Conservation (phyloP, 805 yeast genomes). For the Jamesozyma gamospora region DNA sequence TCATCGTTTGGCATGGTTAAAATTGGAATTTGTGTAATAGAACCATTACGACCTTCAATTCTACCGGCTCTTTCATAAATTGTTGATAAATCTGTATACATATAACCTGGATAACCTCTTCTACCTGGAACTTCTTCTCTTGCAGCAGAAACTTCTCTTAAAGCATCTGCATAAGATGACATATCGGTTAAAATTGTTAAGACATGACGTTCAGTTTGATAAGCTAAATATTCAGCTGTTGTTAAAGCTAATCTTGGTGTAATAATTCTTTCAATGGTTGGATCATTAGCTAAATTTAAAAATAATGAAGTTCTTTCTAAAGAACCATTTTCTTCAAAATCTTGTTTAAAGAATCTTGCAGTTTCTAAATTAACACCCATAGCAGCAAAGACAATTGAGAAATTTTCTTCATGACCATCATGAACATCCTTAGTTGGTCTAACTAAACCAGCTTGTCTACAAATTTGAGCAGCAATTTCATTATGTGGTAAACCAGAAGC, state of each 20-base stretch:
- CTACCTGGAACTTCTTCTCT: constrained; percentile 99
- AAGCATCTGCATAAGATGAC: constrained; percentile 99
- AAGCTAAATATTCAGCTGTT: constrained; percentile 96
- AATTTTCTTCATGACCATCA: constrained; percentile 99
- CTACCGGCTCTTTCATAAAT: constrained; percentile 99
- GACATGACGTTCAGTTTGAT: constrained; percentile 98
- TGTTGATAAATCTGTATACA: constrained; percentile 99
- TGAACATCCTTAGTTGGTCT: constrained; percentile 99
- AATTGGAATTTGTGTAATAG: constrained; percentile 97
- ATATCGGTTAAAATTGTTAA: constrained; percentile 96
- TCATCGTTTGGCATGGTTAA: constrained; percentile 99
- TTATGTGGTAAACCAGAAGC: constrained; percentile 99
- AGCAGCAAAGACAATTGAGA: constrained; percentile 98
- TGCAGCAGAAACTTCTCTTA: constrained; percentile 99
- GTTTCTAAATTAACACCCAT: constrained; percentile 99
- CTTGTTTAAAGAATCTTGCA: constrained; percentile 96
- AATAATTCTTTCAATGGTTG: constrained; percentile 98
- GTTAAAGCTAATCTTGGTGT: constrained; percentile 98
- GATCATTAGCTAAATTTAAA: constrained; percentile 96
- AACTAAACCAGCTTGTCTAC: constrained; percentile 98
- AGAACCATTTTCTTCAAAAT: constrained; percentile 97
- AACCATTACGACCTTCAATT: constrained; percentile 99
- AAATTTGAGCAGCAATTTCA: constrained; percentile 98
- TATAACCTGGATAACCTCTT: constrained; percentile 99
- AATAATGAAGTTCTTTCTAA: constrained; percentile 95